A percentile compares a stretch with the other conserved stretches of the same genome.
phyloP scores from a whole-genome alignment of 805 yeast species.

The Priceomyces melissophilus region DNA sequence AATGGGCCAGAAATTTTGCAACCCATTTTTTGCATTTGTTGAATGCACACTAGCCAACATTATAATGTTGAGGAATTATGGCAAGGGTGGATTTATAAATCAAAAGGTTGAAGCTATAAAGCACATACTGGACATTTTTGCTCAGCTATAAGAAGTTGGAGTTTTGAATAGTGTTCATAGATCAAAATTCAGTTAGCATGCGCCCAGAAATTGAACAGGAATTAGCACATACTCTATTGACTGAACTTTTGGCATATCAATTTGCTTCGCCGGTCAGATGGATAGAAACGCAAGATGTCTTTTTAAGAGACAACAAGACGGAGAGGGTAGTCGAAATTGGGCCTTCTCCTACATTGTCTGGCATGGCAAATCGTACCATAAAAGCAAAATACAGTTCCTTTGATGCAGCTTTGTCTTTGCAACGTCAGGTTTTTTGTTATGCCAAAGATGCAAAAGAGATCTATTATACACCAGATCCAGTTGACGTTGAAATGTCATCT shows the following conservation, averaged over 20 bases:
- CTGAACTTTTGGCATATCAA: constrained; percentile 96
- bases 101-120: not conserved
- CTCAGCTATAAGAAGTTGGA: too few relatives aligned
- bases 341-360: constrained; percentile 97
- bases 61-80: constrained; percentile 5
- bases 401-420: constrained; percentile 92
- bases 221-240: constrained; percentile 87
- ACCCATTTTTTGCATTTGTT: constrained; percentile 2
- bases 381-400: constrained; percentile 94
- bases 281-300: constrained; percentile 99
- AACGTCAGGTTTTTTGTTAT: constrained; percentile 93
- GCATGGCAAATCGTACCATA: constrained; percentile 97
- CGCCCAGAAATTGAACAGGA: constrained; percentile 97
- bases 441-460: constrained; percentile 95
- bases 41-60: constrained; percentile 3
- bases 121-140: not conserved
- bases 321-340: constrained; percentile 98
- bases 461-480: constrained; percentile 87
- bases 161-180: not conserved
- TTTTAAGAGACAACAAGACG: constrained; percentile 87
- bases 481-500: constrained; percentile 39
- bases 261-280: constrained; percentile 99
- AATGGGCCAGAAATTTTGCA: constrained; percentile 1
- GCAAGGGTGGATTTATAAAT: constrained; percentile 1
- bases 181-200: constrained; percentile 36